A percentile compares a stretch with the other conserved stretches of the same genome.
These are phyloP conservation scores for Cymodocea nodosa DNA, from an alignment of 116 monocot species.

Conservation along the genomic window DNA sequence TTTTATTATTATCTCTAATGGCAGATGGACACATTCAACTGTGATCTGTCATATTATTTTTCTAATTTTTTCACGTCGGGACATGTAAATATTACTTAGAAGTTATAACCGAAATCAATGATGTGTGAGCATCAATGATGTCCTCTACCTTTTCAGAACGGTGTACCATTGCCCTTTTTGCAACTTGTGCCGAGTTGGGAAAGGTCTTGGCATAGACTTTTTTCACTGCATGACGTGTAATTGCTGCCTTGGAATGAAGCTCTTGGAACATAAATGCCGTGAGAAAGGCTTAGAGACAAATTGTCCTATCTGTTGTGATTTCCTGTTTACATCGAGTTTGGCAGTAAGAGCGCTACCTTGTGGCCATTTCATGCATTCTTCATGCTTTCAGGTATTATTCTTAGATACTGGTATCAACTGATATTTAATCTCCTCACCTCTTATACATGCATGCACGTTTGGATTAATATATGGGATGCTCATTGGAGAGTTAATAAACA, in stretches of 20 bases:
- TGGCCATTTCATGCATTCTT: conserved; percentile 99
- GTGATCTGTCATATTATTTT: too few species aligned
- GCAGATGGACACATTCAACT: too few species aligned
- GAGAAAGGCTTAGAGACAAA: conserved; percentile 86
- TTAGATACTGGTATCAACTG: neutral
- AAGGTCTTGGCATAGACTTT: conserved; percentile 90
- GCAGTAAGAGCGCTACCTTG: conserved; percentile 89
- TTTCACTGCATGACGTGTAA: conserved; percentile 99
- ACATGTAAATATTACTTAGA: too few species aligned
- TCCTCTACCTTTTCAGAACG: conserved; percentile 30
- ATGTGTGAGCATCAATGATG: too few species aligned
- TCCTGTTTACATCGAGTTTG: conserved; percentile 91
- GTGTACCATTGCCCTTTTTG: conserved; percentile 99
- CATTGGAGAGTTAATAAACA: neutral
- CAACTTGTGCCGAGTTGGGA: conserved; percentile 93
- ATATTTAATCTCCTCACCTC: neutral
- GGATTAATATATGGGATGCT: neutral
- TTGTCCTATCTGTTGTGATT: conserved; percentile 98
- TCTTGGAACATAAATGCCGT: conserved; percentile 86
- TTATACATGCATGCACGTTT: neutral
- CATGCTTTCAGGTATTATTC: conserved; percentile 80
- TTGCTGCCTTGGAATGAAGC: conserved; percentile 88
- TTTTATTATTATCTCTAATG: too few species aligned
- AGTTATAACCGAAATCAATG: too few species aligned
- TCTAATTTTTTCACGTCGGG: too few species aligned